A percentile compares a stretch with the other conserved stretches of the same genome.
phyloP scores from a whole-genome alignment of 345 rosid genomes.

The Gynandropsis gynandra region DNA sequence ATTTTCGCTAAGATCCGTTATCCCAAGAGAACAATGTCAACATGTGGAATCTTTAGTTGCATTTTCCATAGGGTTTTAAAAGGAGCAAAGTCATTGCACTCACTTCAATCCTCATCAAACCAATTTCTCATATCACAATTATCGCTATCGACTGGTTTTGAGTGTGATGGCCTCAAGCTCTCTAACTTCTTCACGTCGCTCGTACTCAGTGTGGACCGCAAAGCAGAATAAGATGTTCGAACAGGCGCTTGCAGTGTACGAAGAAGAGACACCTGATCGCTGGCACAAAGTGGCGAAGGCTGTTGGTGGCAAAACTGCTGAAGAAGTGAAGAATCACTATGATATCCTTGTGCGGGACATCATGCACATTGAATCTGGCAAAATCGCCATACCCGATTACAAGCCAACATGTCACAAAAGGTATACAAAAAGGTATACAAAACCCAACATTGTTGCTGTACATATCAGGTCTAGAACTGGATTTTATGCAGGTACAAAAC shows the following conservation, averaged over 20 bases:
- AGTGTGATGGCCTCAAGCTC: constrained; percentile 42
- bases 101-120: too few relatives aligned
- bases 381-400: constrained; percentile 64
- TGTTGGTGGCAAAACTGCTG: constrained; percentile 70
- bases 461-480: too few relatives aligned
- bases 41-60: too few relatives aligned
- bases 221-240: constrained; percentile 79
- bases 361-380: constrained; percentile 60
- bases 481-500: too few relatives aligned
- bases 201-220: constrained; percentile 53
- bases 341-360: constrained; percentile 79
- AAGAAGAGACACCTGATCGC: constrained; percentile 85
- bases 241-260: constrained; percentile 71
- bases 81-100: too few relatives aligned
- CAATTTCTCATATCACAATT: too few relatives aligned
- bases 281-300: constrained; percentile 84
- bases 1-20: too few relatives aligned
- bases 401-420: neutral
- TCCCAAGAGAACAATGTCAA: too few relatives aligned
- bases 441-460: too few relatives aligned
- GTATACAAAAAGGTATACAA: too few relatives aligned
- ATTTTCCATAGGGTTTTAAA: too few relatives aligned
- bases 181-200: constrained; percentile 31
- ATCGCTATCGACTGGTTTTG: constrained; percentile 18
- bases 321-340: constrained; percentile 77